Base-by-base conservation (phyloP, 2,329 filamentous ascomycete species). In the Fulvia fulva region DNA sequence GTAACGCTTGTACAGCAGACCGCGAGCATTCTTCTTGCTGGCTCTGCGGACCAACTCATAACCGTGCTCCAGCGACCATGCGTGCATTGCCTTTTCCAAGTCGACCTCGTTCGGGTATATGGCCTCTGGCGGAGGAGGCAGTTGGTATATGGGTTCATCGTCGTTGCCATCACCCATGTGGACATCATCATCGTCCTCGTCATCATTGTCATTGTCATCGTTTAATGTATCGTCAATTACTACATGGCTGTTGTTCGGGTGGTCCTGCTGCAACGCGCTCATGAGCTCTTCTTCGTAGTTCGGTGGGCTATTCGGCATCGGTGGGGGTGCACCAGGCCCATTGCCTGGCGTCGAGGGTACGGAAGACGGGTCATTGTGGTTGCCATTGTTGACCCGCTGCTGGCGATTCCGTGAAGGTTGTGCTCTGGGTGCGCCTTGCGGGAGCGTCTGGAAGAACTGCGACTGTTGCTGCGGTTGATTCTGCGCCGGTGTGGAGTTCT, bases 1-100 rank as follows among this genome's bases (percentile, higher is more conserved):
- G 61, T 71, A 72, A 25, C 70, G 68, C 59, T 72, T 72, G 63
- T 72, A 72, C 23, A 71, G 62, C 34, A 66, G 57, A 19, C 69
- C 68, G n/a, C 54, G 54, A 3, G 68, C 68, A 47, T 72, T 72
- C 63, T 68, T 70, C 63, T 71, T 72, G 57, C 65, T 68, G 5
- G 69, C 68, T 28, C 70, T 63, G 5, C 69, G 64, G 1, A 72
- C 70, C 19, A 71, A 57, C 59, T 72, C 70, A 53, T 70, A 72
- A 46, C 70, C 70, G 46, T 72, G 70, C 55, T 70, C 69, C 3
- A 68, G 58, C 16, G 67, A 67, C 69, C 69, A 72, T 2, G 67
- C 67, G 54, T 72, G 70, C 22, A 72, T 66, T 3, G 63, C 62
- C 44, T 69, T 64, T 53, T 72, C 69, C 14, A 72, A 57, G 37